phyloP scores from a whole-genome alignment of 805 yeast species.

The Hermanozyma aechmeae region DNA sequence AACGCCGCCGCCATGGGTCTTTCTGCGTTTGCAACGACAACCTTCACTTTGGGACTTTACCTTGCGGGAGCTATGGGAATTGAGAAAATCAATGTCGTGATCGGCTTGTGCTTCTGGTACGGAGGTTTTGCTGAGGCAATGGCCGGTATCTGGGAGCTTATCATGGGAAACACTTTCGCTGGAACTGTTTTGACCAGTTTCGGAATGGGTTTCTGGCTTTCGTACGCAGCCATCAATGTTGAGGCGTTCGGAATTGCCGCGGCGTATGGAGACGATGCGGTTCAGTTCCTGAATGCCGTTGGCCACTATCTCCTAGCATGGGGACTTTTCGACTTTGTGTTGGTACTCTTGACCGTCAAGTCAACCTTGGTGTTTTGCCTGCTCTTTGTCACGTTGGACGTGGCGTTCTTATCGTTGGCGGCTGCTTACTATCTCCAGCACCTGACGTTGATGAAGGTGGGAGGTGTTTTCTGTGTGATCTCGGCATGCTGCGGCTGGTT shows the following conservation, averaged over 20 bases:
- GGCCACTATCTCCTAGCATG: slow-evolving; percentile 57
- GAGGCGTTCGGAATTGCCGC: slow-evolving; percentile 48
- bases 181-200: slow-evolving; percentile 42
- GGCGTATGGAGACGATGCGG: slow-evolving; percentile 35
- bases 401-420: slow-evolving; percentile 44
- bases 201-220: slow-evolving; percentile 45
- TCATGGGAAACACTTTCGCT: slow-evolving; percentile 48
- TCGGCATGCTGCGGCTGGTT: slow-evolving; percentile 11
- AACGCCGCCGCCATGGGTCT: slow-evolving; percentile 51
- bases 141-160: slow-evolving; percentile 43
- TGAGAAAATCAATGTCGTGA: slow-evolving; percentile 29
- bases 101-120: slow-evolving; percentile 39
- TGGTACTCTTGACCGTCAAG: slow-evolving; percentile 45
- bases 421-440: slow-evolving; percentile 39
- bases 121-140: slow-evolving; percentile 42
- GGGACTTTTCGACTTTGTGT: slow-evolving; percentile 54
- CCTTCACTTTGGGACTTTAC: slow-evolving; percentile 39
- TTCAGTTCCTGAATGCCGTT: slow-evolving; percentile 36
- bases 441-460: slow-evolving; percentile 4
- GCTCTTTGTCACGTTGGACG: slow-evolving; percentile 43
- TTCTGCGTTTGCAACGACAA: slow-evolving; percentile 37
- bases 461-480: slow-evolving; percentile 8
- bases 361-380: slow-evolving; percentile 41
- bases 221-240: slow-evolving; percentile 38
- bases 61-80: slow-evolving; percentile 40